Base-by-base conservation (phyloP, 768 basidiomycete species). In the Mycena vitilis region DNA sequence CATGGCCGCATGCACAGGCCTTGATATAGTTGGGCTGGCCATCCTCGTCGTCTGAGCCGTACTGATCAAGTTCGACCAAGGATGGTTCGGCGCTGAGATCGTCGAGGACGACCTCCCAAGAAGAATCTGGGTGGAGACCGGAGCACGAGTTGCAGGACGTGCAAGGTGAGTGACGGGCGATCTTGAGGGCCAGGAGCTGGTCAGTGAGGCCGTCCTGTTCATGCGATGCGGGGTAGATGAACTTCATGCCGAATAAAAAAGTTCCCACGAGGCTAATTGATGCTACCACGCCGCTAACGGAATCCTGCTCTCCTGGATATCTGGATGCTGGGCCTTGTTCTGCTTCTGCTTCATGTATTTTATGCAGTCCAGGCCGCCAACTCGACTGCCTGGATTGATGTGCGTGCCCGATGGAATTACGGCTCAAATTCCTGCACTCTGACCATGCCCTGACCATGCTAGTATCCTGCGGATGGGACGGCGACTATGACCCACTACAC, bases 401-500 rank as follows among this genome's bases (percentile, higher is more conserved):
- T 30, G 30, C 30, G 30, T 92, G 93, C 75, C 82, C 90, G 13
- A 6, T 13, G 40, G 40, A 11, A 40, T 40, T 10, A 10, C 40
- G n/a, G n/a, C n/a, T n/a, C n/a, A n/a, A n/a, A n/a, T n/a, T n/a
- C n/a, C 10, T 40, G 40, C 40, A 11, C 40, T 30, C 40, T 30
- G 30, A 30, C 30, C 30, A 30, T 30, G 40, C 10, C 7, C 7
- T 40, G 11, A 40, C 7, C 40, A 10, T 40, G 15, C 40, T 11
- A 11, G 10, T 40, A 40, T 40, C 15, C 15, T 20, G 49, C 83
- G 12, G 76, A 81, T 56, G 92, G 94, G 40, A 80, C 82, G 47
- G 94, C 93, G 18, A 92, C 92, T 15, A 83, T 95, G 81, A 93
- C 92, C n/a, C 90, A 94, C 76, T 94, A 95, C 75, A 79, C 87